Conservation (phyloP, 768 basidiomycete genomes). For the Lactarius evosmus region DNA sequence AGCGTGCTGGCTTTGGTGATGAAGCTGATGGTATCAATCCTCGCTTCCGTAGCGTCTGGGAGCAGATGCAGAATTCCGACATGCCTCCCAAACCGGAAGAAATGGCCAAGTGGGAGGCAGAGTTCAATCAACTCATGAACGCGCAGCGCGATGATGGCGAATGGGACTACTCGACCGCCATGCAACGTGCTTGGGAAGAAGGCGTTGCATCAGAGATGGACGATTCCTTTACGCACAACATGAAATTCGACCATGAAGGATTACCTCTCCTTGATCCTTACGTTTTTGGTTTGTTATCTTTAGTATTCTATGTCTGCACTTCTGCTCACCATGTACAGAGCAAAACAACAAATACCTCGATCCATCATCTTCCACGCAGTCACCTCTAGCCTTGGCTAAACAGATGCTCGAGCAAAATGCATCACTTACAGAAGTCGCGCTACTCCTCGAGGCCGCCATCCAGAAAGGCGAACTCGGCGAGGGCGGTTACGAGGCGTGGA, state of each 20-base stretch:
- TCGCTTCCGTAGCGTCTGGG: slow-evolving; percentile 51
- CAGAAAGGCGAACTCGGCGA: slow-evolving; percentile 76
- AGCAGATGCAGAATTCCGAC: slow-evolving; percentile 56
- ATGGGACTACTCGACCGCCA: slow-evolving; percentile 50
- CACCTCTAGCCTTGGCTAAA: slow-evolving; percentile 68
- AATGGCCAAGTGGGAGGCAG: slow-evolving; percentile 76
- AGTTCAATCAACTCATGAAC: slow-evolving; percentile 76
- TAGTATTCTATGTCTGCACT: neutral
- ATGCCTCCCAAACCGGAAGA: slow-evolving; percentile 58
- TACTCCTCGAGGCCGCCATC: slow-evolving; percentile 89
- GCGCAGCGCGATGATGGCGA: slow-evolving; percentile 58
- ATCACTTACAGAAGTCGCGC: slow-evolving; percentile 80
- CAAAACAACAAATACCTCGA: slow-evolving; percentile 67
- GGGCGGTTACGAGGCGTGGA: slow-evolving; percentile 88
- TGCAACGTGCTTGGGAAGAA: slow-evolving; percentile 59
- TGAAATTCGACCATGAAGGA: slow-evolving; percentile 67
- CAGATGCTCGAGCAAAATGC: slow-evolving; percentile 73
- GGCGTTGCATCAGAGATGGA: slow-evolving; percentile 31
- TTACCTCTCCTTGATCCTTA: slow-evolving; percentile 72
- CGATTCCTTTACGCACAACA: slow-evolving; percentile 34
- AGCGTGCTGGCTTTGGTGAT: neutral
- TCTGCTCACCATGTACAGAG: slow-evolving; percentile 44
- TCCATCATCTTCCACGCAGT: slow-evolving; percentile 46
- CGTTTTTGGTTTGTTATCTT: slow-evolving; percentile 60
- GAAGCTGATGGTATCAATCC: neutral